These are phyloP conservation scores for Phytophthora citricola DNA, from an alignment of 352 stramenopile species.

Conservation along the genomic window DNA sequence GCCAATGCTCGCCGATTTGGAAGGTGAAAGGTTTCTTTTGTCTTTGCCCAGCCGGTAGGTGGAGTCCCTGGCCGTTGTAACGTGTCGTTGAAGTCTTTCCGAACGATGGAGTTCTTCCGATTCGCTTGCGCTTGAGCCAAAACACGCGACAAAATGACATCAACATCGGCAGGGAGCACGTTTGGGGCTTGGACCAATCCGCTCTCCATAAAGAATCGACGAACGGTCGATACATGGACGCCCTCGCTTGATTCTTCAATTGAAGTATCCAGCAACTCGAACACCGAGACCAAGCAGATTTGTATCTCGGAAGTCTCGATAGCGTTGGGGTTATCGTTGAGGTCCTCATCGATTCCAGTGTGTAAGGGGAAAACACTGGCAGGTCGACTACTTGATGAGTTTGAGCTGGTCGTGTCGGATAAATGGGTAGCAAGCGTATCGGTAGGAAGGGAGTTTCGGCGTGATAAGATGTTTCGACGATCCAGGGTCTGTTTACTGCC, in stretches of 20 bases:
- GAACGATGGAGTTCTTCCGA: constrained; percentile 50
- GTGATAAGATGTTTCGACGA: background rate
- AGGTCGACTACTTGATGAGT: background rate
- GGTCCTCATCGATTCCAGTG: constrained; percentile 10
- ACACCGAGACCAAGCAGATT: constrained; percentile 44
- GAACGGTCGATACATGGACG: constrained; percentile 71
- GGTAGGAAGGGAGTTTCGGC: constrained; percentile 28
- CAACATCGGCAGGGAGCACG: constrained; percentile 62
- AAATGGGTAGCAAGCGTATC: constrained; percentile 5
- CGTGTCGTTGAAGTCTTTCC: constrained; percentile 55
- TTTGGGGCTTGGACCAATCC: constrained; percentile 59
- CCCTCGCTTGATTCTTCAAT: constrained; percentile 41
- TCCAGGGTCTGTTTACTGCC: too few relatives aligned
- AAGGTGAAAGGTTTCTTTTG: constrained; percentile 7
- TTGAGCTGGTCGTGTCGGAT: background rate
- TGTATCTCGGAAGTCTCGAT: constrained; percentile 38
- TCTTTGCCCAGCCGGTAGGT: constrained; percentile 34
- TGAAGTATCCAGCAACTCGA: constrained; percentile 56
- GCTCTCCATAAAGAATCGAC: constrained; percentile 71
- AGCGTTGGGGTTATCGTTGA: constrained; percentile 30
- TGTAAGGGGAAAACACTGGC: constrained; percentile 16
- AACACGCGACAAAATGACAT: constrained; percentile 72
- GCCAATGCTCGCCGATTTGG: constrained; percentile 11
- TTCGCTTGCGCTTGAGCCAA: constrained; percentile 63
- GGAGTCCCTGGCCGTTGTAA: constrained; percentile 20